phyloP scores from a whole-genome alignment of 768 basidiomycete species.

The Paxillus involutus region DNA sequence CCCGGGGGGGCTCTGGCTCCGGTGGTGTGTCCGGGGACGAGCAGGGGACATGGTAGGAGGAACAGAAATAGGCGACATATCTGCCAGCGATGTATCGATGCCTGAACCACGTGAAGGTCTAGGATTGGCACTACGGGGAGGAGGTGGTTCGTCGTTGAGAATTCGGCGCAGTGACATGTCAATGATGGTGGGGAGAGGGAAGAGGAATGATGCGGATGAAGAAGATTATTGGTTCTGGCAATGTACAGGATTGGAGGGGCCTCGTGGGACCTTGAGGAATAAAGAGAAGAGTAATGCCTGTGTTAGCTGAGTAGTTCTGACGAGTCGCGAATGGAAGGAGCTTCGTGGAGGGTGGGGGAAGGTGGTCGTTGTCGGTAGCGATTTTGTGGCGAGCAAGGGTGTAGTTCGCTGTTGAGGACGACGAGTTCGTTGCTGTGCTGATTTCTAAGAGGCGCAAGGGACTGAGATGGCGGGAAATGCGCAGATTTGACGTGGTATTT shows the following conservation, averaged over 20 bases:
- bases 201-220: conserved; percentile 1
- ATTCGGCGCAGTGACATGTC: conserved; percentile 78
- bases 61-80: conserved; percentile 22
- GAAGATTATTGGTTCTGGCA: conserved; percentile 13
- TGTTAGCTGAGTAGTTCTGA: not conserved
- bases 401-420: conserved; percentile 4
- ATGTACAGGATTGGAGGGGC: conserved; percentile 15
- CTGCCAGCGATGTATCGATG: conserved; percentile 19
- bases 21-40: conserved; percentile 24
- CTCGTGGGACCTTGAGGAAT: conserved; percentile 35
- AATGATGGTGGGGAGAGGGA: conserved; percentile 1
- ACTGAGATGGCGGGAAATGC: conserved; percentile 33
- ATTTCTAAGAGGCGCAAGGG: conserved; percentile 17
- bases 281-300: conserved; percentile 5
- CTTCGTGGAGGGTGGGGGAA: not conserved
- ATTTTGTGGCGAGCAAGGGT: not conserved
- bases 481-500: conserved; percentile 29
- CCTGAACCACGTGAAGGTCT: conserved; percentile 17
- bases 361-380: not conserved
- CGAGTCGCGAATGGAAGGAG: not conserved
- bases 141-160: conserved; percentile 70
- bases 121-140: conserved; percentile 31
- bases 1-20: conserved; percentile 25
- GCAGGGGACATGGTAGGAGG: conserved; percentile 19
- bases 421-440: conserved; percentile 18